Percentiles rank a stretch among this genome's conserved stretches.
Conservation (phyloP, 2,329 filamentous ascomycete species). For the Laburnicola sp. region DNA sequence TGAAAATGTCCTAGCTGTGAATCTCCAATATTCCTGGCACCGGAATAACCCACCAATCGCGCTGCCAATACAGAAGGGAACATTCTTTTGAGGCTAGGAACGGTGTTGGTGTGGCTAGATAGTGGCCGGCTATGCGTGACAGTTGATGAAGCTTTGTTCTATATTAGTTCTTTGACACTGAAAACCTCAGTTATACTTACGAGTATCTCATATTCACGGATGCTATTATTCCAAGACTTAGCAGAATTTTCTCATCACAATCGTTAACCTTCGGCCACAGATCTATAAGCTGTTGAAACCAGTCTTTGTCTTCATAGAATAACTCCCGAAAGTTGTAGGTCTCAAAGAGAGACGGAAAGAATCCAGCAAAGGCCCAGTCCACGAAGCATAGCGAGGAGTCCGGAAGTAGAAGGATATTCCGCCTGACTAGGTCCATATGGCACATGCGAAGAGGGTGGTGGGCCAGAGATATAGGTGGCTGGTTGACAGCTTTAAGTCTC, state of each 20-base stretch:
- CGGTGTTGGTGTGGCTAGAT: not conserved
- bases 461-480: constrained; percentile 2
- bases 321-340: constrained; percentile 2
- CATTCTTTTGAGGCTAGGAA: not conserved
- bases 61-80: constrained; percentile 3
- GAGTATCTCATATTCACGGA: not conserved
- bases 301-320: not conserved
- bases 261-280: not conserved
- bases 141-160: not conserved
- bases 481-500: constrained; percentile 1
- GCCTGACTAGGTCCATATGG: constrained; percentile 14
- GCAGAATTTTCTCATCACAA: not conserved
- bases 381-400: constrained; percentile 10
- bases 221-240: not conserved
- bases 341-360: constrained; percentile 14
- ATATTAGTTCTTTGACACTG: not conserved
- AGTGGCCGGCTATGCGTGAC: not conserved
- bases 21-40: not conserved
- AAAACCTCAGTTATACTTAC: not conserved
- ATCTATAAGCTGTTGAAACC: constrained; percentile 6
- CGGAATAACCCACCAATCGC: not conserved
- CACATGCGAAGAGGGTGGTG: constrained; percentile 3
- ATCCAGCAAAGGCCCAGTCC: constrained; percentile 17
- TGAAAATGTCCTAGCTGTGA: not conserved
- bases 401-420: constrained; percentile 11